Evolutionary conservation across 257 asterid species (phyloP).

Genomic region (Galeopsis tetrahit): DNA sequence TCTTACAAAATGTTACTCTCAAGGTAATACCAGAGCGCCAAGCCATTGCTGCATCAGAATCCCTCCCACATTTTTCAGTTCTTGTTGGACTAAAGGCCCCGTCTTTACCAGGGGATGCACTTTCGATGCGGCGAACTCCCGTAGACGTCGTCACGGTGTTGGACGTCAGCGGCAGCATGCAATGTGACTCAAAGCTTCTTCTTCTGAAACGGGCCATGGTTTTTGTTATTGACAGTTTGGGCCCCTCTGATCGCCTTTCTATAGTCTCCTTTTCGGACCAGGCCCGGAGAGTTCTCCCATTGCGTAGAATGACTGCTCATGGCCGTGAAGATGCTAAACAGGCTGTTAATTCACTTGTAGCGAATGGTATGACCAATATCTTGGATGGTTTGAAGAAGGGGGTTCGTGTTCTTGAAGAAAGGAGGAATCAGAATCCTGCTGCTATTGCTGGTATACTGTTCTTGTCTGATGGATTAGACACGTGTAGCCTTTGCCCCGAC

Average conservation of each 20-base stretch:
- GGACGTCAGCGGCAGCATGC: constrained; percentile 45
- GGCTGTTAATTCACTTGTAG: constrained; percentile 25
- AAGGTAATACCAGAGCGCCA: constrained; percentile 37
- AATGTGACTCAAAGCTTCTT: constrained; percentile 26
- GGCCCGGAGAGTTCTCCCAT: constrained; percentile 34
- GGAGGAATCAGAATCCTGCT: constrained; percentile 28
- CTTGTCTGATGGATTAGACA: constrained; percentile 37
- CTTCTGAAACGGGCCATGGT: constrained; percentile 37
- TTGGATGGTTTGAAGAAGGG: constrained; percentile 42
- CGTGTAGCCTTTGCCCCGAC: constrained; percentile 17
- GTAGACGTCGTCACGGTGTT: constrained; percentile 43
- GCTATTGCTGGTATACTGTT: constrained; percentile 24
- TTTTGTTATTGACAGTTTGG: constrained; percentile 40
- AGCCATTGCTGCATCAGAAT: constrained; percentile 38
- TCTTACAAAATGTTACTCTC: constrained; percentile 17
- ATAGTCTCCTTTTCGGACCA: constrained; percentile 36
- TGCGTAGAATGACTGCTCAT: constrained; percentile 39
- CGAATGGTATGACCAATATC: constrained; percentile 31
- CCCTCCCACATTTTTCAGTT: constrained; percentile 30
- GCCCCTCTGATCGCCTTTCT: constrained; percentile 42
- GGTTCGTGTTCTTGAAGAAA: constrained; percentile 37
- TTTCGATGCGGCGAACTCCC: constrained; percentile 30
- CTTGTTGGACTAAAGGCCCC: constrained; percentile 39
- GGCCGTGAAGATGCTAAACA: constrained; percentile 38
- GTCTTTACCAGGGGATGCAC: background rate